Percentiles rank a stretch among this genome's conserved stretches.
Evolutionary conservation across 2,329 filamentous ascomycete genomes (phyloP).

Genomic region (Nemania serpens): DNA sequence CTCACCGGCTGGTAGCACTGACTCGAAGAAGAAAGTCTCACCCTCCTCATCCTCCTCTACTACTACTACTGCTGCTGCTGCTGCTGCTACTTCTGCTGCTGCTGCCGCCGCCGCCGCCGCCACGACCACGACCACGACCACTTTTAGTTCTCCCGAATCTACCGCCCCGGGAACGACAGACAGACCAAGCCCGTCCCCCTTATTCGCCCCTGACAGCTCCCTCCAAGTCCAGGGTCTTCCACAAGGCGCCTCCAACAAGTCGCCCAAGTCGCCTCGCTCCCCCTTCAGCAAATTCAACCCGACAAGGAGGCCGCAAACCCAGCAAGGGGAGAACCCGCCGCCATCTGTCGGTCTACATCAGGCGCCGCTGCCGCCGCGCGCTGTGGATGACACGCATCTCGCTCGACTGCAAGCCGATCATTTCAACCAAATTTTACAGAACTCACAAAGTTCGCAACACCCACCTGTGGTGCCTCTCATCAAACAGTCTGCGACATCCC

Average conservation of each 20-base stretch:
- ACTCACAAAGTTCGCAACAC: conserved; percentile 27
- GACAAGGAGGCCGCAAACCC: conserved; percentile 33
- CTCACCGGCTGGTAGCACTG: conserved; percentile 25
- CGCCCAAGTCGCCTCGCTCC: conserved; percentile 41
- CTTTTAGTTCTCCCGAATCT: conserved; percentile 33
- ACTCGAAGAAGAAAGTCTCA: conserved; percentile 31
- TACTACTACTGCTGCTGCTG: conserved; percentile 23
- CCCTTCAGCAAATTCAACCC: conserved; percentile 42
- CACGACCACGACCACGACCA: conserved; percentile 20
- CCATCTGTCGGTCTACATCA: conserved; percentile 20
- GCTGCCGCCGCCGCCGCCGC: conserved; percentile 28
- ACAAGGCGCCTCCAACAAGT: conserved; percentile 36
- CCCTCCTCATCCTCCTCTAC: conserved; percentile 32
- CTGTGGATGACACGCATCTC: conserved; percentile 36
- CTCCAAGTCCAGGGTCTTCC: conserved; percentile 36
- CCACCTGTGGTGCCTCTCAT: conserved; percentile 30
- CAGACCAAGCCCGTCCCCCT: conserved; percentile 34
- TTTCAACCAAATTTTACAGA: conserved; percentile 28
- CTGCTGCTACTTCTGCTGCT: no score
- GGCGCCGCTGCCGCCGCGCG: conserved; percentile 28
- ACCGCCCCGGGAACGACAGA: conserved; percentile 30
- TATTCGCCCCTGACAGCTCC: conserved; percentile 30
- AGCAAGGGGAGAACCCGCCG: conserved; percentile 24
- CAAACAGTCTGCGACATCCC: conserved; percentile 31
- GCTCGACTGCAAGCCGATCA: conserved; percentile 29